phyloP scores from a whole-genome alignment of 2,329 filamentous ascomycete species.

The Chalaropsis ovoidea region DNA sequence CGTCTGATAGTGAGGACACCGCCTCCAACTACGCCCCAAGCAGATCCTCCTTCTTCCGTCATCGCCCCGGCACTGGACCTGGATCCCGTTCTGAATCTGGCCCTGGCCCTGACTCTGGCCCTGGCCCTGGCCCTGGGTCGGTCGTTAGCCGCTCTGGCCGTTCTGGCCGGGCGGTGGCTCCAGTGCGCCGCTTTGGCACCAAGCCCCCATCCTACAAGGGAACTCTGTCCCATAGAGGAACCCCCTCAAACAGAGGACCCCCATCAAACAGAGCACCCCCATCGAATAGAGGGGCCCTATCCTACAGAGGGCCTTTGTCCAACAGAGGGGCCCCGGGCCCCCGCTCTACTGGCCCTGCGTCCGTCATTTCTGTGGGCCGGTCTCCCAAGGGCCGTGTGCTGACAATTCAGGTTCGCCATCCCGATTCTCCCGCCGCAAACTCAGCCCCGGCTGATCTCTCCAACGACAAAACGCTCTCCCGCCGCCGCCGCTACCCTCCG shows the following conservation, averaged over 20 bases:
- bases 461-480: not conserved
- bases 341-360: slow-evolving; percentile 13
- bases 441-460: slow-evolving; percentile 10
- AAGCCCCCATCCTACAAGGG: slow-evolving; percentile 4
- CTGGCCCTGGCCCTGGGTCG: not conserved
- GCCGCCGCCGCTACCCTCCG: not conserved
- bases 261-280: not conserved
- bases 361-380: slow-evolving; percentile 8
- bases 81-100: not conserved
- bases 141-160: not conserved
- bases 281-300: not conserved
- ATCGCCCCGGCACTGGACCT: not conserved
- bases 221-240: not conserved
- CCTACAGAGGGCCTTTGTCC: not conserved
- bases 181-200: slow-evolving; percentile 1
- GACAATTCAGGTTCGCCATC: slow-evolving; percentile 24
- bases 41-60: not conserved
- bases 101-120: not conserved
- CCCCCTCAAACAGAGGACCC: not conserved
- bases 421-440: slow-evolving; percentile 13
- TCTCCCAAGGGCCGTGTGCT: slow-evolving; percentile 19
- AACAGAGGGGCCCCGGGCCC: not conserved
- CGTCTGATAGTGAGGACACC: not conserved
- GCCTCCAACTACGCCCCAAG: slow-evolving; percentile 7
- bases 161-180: not conserved